These are phyloP conservation scores for Xylariaceae sp. DNA, from an alignment of 2,329 filamentous ascomycete species.

Conservation along the genomic window DNA sequence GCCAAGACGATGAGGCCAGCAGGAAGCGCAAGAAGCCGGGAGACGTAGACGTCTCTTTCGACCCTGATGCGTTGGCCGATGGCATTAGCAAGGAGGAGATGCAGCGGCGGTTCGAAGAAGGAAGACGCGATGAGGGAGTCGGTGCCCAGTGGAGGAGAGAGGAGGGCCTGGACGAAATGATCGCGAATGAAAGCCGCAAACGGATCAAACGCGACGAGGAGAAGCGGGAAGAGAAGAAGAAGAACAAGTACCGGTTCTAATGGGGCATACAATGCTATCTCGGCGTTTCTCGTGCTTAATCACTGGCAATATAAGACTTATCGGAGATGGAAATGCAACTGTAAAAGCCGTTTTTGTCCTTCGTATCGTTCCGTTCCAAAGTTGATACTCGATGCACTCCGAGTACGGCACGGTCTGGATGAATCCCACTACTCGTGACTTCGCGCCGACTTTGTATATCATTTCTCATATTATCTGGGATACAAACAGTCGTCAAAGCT, in stretches of 20 bases:
- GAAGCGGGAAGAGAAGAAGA: constrained; percentile 60
- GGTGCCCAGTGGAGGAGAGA: constrained; percentile 69
- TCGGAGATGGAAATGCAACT: not conserved
- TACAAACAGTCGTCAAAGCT: not conserved
- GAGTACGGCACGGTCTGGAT: not conserved
- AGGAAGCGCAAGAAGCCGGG: constrained; percentile 93
- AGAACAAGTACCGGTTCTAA: constrained; percentile 43
- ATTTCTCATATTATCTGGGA: not conserved
- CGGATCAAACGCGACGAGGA: constrained; percentile 84
- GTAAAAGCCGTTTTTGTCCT: not conserved
- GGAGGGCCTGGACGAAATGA: constrained; percentile 93
- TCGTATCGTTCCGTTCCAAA: not conserved
- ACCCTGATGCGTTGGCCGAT: constrained; percentile 71
- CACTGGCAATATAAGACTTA: not conserved
- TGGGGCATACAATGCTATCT: not conserved
- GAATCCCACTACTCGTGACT: not conserved
- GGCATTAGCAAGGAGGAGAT: constrained; percentile 82
- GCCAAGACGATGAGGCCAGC: constrained; percentile 65
- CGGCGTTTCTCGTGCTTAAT: not conserved
- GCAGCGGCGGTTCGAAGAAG: constrained; percentile 72
- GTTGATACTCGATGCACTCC: not conserved
- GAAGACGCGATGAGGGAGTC: constrained; percentile 57
- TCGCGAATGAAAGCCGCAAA: constrained; percentile 88
- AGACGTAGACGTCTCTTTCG: constrained; percentile 88
- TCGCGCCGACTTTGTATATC: not conserved